A percentile compares a stretch with the other conserved stretches of the same genome.
Conservation (phyloP, 2,329 filamentous ascomycete genomes). For the Ceratocystis harringtonii region DNA sequence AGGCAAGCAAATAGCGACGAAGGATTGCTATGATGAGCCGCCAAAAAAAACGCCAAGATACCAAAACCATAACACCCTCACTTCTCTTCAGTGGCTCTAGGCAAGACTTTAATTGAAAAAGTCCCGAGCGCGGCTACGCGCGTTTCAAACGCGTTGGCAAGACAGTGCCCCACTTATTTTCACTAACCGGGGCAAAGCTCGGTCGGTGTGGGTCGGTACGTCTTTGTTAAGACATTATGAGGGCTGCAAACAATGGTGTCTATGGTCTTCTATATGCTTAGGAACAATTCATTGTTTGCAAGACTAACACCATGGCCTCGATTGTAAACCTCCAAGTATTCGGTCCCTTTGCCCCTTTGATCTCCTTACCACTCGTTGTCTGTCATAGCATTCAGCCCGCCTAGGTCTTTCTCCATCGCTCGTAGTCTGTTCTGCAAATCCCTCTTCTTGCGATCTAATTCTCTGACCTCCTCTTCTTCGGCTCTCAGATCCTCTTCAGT, state of each 20-base stretch:
- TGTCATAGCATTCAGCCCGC: conserved; percentile 39
- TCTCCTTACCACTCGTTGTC: conserved; percentile 5
- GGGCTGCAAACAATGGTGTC: not conserved
- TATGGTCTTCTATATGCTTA: not conserved
- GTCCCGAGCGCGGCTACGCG: not conserved
- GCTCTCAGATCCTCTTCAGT: conserved; percentile 53
- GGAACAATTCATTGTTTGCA: too few species aligned
- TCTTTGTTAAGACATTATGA: not conserved
- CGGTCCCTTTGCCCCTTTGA: not conserved
- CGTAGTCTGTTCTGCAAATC: conserved; percentile 39
- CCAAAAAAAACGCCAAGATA: too few species aligned
- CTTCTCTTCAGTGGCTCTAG: too few species aligned
- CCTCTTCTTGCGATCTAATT: conserved; percentile 41
- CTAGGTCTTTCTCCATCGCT: conserved; percentile 41
- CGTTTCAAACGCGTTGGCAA: not conserved
- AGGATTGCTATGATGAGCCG: too few species aligned
- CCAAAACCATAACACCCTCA: not conserved
- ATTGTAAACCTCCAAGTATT: not conserved
- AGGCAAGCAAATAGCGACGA: too few species aligned
- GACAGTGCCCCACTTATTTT: not conserved
- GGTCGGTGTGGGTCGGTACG: not conserved
- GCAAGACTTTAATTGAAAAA: conserved; percentile 1
- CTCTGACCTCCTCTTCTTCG: conserved; percentile 52
- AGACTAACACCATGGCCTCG: not conserved
- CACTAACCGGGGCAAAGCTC: not conserved